Percentiles rank a stretch among this genome's conserved stretches.
These are phyloP conservation scores for Dalechampia spathulata DNA, from an alignment of 441 rosid genomes.

Conservation along the genomic window DNA sequence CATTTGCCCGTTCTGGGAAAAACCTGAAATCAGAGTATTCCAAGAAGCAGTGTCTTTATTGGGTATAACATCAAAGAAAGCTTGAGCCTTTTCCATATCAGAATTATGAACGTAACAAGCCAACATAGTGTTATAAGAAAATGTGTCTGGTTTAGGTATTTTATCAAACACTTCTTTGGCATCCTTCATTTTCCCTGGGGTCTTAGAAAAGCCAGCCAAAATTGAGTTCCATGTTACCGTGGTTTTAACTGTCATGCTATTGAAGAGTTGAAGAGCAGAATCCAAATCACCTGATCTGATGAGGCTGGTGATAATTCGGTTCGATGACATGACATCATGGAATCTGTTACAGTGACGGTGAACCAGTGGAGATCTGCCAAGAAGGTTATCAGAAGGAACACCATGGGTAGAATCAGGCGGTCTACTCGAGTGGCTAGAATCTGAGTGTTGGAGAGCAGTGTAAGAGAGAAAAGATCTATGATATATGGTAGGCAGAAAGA, in stretches of 20 bases:
- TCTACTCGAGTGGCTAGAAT: conserved; percentile 11
- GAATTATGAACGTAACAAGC: conserved; percentile 41
- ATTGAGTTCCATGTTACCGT: conserved; percentile 71
- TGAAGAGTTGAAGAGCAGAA: conserved; percentile 52
- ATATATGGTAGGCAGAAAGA: conserved; percentile 9
- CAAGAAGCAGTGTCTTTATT: conserved; percentile 60
- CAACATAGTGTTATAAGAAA: conserved; percentile 73
- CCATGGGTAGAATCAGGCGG: neutral
- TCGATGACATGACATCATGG: conserved; percentile 32
- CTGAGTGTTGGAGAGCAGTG: conserved; percentile 14
- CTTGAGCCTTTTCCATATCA: conserved; percentile 35
- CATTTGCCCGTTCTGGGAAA: conserved; percentile 42
- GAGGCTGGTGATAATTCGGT: conserved; percentile 43
- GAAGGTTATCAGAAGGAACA: conserved; percentile 9
- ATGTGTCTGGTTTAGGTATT: conserved; percentile 63
- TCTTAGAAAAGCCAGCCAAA: conserved; percentile 35
- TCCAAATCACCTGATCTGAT: conserved; percentile 52
- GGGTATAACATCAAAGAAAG: conserved; percentile 50
- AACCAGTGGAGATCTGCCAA: neutral
- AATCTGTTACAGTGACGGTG: neutral
- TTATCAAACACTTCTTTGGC: conserved; percentile 59
- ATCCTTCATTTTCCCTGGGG: conserved; percentile 34
- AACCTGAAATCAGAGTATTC: conserved; percentile 78
- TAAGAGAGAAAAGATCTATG: conserved; percentile 14
- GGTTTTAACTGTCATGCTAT: conserved; percentile 44